Percentiles rank a stretch among this genome's conserved stretches.
Conservation (phyloP, 352 stramenopile species). For the Phytophthora agathidicida region DNA sequence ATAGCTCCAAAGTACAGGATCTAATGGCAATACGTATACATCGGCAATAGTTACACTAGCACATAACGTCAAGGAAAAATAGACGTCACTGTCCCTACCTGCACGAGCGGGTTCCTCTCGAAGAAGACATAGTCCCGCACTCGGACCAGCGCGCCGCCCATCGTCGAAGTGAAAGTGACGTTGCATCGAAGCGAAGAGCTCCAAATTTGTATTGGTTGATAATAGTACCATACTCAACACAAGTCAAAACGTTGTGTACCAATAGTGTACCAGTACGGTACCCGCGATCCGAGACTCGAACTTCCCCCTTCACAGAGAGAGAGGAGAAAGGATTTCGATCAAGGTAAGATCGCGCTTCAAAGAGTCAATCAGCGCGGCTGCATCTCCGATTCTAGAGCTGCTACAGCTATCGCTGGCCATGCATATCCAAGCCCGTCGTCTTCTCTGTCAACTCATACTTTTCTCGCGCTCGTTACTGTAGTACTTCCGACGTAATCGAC, state of each 20-base stretch:
- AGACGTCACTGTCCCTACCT: conserved; percentile 35
- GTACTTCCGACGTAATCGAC: conserved; percentile 29
- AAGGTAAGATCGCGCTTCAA: conserved; percentile 39
- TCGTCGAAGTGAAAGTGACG: conserved; percentile 9
- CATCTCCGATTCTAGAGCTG: background rate
- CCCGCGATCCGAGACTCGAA: conserved; percentile 24
- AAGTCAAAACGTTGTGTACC: background rate
- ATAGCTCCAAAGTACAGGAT: conserved; percentile 84
- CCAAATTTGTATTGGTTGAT: conserved; percentile 12
- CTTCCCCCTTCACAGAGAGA: conserved; percentile 32
- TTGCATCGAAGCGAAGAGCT: conserved; percentile 9
- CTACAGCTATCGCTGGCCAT: background rate
- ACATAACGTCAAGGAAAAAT: background rate
- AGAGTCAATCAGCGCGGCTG: background rate
- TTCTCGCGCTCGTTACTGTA: background rate
- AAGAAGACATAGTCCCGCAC: conserved; percentile 67
- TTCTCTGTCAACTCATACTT: conserved; percentile 4
- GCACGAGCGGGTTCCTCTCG: conserved; percentile 71
- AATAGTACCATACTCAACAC: background rate
- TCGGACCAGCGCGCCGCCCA: conserved; percentile 35
- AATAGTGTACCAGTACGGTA: conserved; percentile 20
- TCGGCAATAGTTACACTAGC: background rate
- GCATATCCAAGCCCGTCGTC: background rate
- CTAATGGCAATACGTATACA: conserved; percentile 30
- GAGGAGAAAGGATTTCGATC: conserved; percentile 37